These are phyloP conservation scores for Phaeosphaeria sp. DNA, from an alignment of 2,329 filamentous ascomycete species.

Conservation along the genomic window DNA sequence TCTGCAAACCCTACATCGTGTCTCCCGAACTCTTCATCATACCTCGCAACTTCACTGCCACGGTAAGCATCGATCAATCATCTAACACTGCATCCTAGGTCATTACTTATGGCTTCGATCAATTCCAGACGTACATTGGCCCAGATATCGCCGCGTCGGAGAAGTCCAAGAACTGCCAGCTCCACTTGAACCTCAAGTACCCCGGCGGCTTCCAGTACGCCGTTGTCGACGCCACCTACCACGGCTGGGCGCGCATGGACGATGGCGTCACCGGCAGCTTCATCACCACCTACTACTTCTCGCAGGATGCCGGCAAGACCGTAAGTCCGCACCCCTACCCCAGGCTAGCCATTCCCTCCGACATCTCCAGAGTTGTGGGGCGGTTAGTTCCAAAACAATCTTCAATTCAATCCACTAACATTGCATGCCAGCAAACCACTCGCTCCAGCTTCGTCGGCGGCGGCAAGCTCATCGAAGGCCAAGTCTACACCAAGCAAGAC, in stretches of 20 bases:
- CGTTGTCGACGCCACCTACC: conserved; percentile 46
- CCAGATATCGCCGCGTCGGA: conserved; percentile 35
- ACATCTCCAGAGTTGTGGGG: too few relatives aligned
- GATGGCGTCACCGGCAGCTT: conserved; percentile 43
- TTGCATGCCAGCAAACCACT: conserved; percentile 23
- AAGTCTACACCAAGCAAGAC: conserved; percentile 57
- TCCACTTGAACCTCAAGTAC: conserved; percentile 45
- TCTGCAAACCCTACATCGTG: background rate
- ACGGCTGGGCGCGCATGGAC: conserved; percentile 45
- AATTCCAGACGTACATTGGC: conserved; percentile 45
- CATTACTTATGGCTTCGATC: conserved; percentile 44
- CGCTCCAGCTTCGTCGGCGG: conserved; percentile 37
- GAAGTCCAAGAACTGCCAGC: conserved; percentile 47
- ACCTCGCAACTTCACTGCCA: background rate
- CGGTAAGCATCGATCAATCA: background rate
- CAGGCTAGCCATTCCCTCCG: too few relatives aligned
- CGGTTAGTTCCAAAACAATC: background rate
- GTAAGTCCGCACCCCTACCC: conserved; percentile 24
- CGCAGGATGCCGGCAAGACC: conserved; percentile 41
- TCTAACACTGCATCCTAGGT: conserved; percentile 23
- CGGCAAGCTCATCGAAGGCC: conserved; percentile 47
- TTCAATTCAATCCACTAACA: background rate
- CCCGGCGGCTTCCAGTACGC: conserved; percentile 49
- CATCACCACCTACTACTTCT: conserved; percentile 48
- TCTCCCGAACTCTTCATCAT: conserved; percentile 3